phyloP scores from a whole-genome alignment of 495 filamentous ascomycete genomes.

The Pyrenula aspistea region DNA sequence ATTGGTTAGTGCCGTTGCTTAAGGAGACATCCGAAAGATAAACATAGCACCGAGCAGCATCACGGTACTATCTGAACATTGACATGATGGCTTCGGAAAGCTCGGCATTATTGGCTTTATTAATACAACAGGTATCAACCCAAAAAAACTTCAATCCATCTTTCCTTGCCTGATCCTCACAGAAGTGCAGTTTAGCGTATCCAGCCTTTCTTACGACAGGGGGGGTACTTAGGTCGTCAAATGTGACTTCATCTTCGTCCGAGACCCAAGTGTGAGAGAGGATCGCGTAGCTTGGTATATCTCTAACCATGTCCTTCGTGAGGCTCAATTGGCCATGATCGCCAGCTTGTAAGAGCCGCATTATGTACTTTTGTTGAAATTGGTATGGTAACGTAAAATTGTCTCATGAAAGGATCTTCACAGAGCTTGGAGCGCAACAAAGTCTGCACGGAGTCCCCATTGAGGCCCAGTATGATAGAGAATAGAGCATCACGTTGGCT shows the following conservation, averaged over 20 bases:
- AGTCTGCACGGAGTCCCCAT: no score
- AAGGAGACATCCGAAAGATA: no score
- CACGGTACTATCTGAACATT: slow-evolving; percentile 20
- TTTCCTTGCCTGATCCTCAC: slow-evolving; percentile 12
- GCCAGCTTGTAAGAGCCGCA: neutral
- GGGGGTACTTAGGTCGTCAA: slow-evolving; percentile 12
- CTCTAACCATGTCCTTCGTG: slow-evolving; percentile 1
- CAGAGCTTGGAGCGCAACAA: no score
- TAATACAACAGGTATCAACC: slow-evolving; percentile 28
- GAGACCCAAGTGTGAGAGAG: slow-evolving; percentile 24
- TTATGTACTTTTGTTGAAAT: no score
- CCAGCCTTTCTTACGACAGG: slow-evolving; percentile 9
- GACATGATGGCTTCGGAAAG: slow-evolving; percentile 21
- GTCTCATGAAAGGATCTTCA: no score
- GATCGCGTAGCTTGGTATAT: slow-evolving; percentile 20
- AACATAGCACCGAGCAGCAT: slow-evolving; percentile 16
- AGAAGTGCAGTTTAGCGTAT: slow-evolving; percentile 17
- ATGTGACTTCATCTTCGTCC: slow-evolving; percentile 17
- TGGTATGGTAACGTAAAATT: no score
- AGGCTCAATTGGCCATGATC: neutral
- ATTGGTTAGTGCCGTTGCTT: no score
- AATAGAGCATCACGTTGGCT: no score
- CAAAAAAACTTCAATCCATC: slow-evolving; percentile 17
- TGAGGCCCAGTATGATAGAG: no score
- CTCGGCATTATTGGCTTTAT: slow-evolving; percentile 25